A percentile compares a stretch with the other conserved stretches of the same genome.
Conservation (phyloP, 1,139 yeast species). For the Nakaseomyces nivariensis region DNA sequence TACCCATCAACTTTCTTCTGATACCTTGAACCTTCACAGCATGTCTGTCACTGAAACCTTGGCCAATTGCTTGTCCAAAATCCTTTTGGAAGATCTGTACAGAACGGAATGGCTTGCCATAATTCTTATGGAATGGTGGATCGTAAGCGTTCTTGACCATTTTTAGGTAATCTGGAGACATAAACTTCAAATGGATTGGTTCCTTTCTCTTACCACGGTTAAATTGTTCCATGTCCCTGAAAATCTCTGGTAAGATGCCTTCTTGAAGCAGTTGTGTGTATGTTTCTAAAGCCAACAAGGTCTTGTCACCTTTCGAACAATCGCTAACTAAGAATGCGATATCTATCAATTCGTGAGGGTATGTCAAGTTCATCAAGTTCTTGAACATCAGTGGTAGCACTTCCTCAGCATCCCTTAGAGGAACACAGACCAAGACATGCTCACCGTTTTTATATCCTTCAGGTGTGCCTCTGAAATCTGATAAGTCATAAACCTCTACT, state of each 20-base stretch:
- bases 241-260: constrained; percentile 45
- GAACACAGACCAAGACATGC: constrained; percentile 61
- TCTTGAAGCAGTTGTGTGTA: constrained; percentile 60
- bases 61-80: constrained; percentile 77
- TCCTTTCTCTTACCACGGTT: constrained; percentile 38
- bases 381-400: constrained; percentile 78
- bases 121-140: constrained; percentile 49
- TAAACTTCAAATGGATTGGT: constrained; percentile 51
- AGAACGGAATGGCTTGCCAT: constrained; percentile 62
- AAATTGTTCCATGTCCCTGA: constrained; percentile 50
- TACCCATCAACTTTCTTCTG: constrained; percentile 61
- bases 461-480: constrained; percentile 44
- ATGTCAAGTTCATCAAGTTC: constrained; percentile 75
- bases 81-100: constrained; percentile 72
- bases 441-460: constrained; percentile 52
- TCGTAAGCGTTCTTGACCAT: constrained; percentile 48
- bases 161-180: constrained; percentile 57
- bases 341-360: constrained; percentile 73
- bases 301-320: constrained; percentile 65
- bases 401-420: constrained; percentile 71
- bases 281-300: constrained; percentile 57
- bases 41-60: constrained; percentile 83
- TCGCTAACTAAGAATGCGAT: constrained; percentile 80
- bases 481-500: constrained; percentile 55
- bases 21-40: constrained; percentile 86